Evolutionary conservation across 371 early-diverging fungal genomes (phyloP).

Genomic region (Mortierella sp.): DNA sequence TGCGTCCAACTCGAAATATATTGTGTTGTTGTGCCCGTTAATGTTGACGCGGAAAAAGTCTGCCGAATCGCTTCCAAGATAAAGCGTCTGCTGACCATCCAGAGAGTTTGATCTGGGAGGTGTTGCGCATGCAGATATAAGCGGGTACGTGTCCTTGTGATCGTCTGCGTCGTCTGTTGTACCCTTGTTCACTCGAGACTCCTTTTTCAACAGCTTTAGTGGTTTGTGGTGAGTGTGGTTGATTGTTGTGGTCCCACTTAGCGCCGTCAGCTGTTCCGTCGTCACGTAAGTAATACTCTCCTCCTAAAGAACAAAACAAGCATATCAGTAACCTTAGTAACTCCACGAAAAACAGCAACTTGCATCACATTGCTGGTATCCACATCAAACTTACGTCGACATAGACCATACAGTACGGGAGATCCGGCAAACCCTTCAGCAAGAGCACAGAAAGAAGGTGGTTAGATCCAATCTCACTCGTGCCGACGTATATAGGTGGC

Average conservation of each 20-base stretch:
- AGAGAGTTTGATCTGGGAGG: constrained; percentile 22
- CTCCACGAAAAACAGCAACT: neutral
- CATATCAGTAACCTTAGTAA: neutral
- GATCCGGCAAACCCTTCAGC: constrained; percentile 41
- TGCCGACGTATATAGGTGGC: constrained; percentile 29
- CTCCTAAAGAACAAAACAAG: constrained; percentile 22
- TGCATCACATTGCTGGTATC: too few relatives aligned
- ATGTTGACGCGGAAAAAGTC: constrained; percentile 47
- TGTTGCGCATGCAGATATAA: constrained; percentile 48
- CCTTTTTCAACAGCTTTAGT: constrained; percentile 29
- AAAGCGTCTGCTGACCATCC: constrained; percentile 36
- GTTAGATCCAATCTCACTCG: constrained; percentile 28
- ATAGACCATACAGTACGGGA: constrained; percentile 41
- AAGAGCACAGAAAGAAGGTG: constrained; percentile 26
- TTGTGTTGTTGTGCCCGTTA: constrained; percentile 18
- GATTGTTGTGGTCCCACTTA: neutral
- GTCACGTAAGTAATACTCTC: constrained; percentile 44
- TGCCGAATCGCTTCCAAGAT: constrained; percentile 45
- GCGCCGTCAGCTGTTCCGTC: constrained; percentile 14
- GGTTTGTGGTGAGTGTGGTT: constrained; percentile 30
- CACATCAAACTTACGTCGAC: constrained; percentile 38
- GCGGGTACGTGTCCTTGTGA: constrained; percentile 7
- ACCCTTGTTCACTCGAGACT: neutral
- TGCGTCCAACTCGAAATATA: constrained; percentile 43
- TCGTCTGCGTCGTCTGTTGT: neutral